These are phyloP conservation scores for Boletus subcaerulescens DNA, from an alignment of 768 basidiomycete genomes.

Conservation along the genomic window DNA sequence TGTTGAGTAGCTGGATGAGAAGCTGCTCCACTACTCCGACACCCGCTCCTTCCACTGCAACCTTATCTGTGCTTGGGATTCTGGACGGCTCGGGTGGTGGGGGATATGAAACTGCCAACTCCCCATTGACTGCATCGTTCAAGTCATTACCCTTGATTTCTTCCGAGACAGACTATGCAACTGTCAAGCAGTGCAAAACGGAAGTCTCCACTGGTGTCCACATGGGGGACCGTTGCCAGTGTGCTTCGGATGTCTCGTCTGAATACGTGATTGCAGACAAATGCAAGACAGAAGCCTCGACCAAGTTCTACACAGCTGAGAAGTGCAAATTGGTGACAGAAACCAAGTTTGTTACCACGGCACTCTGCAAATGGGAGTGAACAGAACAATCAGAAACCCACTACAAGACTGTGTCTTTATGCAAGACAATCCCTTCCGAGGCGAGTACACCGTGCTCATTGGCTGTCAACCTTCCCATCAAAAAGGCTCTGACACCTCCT, in stretches of 20 bases:
- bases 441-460: conserved; percentile 37
- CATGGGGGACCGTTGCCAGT: conserved; percentile 43
- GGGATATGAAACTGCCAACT: conserved; percentile 44
- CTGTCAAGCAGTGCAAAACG: conserved; percentile 42
- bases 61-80: conserved; percentile 29
- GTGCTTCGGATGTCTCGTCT: conserved; percentile 36
- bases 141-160: conserved; percentile 60
- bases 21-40: conserved; percentile 32
- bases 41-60: conserved; percentile 30
- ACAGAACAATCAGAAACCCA: conserved; percentile 42
- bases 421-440: conserved; percentile 36
- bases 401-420: conserved; percentile 49
- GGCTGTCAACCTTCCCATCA: conserved; percentile 28
- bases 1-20: conserved; percentile 32
- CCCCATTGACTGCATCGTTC: conserved; percentile 50
- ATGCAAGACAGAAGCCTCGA: conserved; percentile 40
- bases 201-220: conserved; percentile 44
- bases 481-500: conserved; percentile 24
- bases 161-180: conserved; percentile 46
- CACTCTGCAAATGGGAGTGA: conserved; percentile 33
- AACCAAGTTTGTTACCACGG: conserved; percentile 50
- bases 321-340: conserved; percentile 36
- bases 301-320: conserved; percentile 52
- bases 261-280: conserved; percentile 52
- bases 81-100: conserved; percentile 43